Conservation (phyloP, 2,329 filamentous ascomycete genomes). For the Talaromyces sp. region DNA sequence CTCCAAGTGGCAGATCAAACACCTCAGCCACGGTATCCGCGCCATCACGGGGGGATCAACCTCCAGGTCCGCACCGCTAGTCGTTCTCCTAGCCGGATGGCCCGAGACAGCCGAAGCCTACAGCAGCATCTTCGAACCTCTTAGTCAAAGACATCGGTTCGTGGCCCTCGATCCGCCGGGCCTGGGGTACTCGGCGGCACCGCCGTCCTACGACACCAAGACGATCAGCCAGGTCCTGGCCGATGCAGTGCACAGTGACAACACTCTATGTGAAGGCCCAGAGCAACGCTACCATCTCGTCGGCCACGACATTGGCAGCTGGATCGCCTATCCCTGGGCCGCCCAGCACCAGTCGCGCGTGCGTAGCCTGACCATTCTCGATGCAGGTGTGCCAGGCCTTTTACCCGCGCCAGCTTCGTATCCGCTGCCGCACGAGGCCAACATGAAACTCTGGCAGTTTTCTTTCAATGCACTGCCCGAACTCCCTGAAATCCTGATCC, state of each 20-base stretch:
- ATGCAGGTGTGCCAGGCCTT: constrained; percentile 19
- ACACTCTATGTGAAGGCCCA: background rate
- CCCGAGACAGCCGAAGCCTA: constrained; percentile 24
- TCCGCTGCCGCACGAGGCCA: constrained; percentile 17
- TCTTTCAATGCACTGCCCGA: constrained; percentile 24
- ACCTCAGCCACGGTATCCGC: constrained; percentile 20
- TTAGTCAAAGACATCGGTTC: constrained; percentile 19
- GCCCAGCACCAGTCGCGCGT: constrained; percentile 18
- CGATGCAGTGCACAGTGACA: constrained; percentile 13
- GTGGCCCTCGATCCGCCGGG: constrained; percentile 22
- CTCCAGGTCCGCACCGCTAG: constrained; percentile 12
- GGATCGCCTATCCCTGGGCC: constrained; percentile 22
- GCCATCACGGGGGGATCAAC: constrained; percentile 21
- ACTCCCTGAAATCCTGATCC: constrained; percentile 20
- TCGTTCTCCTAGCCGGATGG: constrained; percentile 21
- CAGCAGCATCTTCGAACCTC: constrained; percentile 18
- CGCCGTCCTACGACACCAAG: constrained; percentile 18
- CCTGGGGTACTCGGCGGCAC: constrained; percentile 18
- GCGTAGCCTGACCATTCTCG: constrained; percentile 20
- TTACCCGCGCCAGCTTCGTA: constrained; percentile 13
- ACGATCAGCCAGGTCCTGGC: constrained; percentile 20
- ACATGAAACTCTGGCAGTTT: constrained; percentile 23
- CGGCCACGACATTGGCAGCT: constrained; percentile 24
- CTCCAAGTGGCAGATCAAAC: constrained; percentile 15
- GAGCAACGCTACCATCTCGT: constrained; percentile 21